Conservation (phyloP, 306 rosid species). For the Prosopis cineraria region DNA sequence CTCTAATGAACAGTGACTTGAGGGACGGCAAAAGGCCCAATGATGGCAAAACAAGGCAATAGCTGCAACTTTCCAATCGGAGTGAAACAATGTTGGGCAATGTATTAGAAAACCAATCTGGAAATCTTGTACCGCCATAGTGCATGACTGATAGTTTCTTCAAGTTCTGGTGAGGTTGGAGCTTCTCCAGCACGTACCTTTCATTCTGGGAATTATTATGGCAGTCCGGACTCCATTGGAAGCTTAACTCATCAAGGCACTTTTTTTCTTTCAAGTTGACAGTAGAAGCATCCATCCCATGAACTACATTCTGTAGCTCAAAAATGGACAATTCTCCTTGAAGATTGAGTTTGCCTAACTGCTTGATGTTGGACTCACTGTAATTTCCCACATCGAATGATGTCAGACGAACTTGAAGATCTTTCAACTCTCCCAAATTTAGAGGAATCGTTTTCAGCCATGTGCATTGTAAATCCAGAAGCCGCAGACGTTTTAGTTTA, state of each 20-base stretch:
- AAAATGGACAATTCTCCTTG: not conserved
- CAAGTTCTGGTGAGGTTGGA: too few relatives aligned
- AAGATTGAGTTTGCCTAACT: slow-evolving; percentile 25
- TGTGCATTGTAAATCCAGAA: not conserved
- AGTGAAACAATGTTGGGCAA: not conserved
- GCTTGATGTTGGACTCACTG: not conserved
- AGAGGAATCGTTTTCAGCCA: not conserved
- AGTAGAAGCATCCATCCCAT: slow-evolving; percentile 13
- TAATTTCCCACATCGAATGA: not conserved
- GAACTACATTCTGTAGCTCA: slow-evolving; percentile 11
- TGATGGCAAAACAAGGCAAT: slow-evolving; percentile 4
- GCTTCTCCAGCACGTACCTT: too few relatives aligned
- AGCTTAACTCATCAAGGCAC: not conserved
- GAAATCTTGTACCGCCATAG: not conserved
- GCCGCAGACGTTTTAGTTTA: not conserved
- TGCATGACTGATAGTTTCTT: not conserved
- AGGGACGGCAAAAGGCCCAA: not conserved
- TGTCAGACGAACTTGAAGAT: not conserved
- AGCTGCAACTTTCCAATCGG: not conserved
- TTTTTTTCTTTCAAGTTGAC: slow-evolving; percentile 2
- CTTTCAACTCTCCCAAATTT: not conserved
- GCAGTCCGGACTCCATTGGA: not conserved
- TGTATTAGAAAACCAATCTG: slow-evolving; percentile 7
- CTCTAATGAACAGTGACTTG: not conserved
- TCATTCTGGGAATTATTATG: too few relatives aligned